Base-by-base conservation (phyloP, 306 rosid species). In the Sicyos baderoa region DNA sequence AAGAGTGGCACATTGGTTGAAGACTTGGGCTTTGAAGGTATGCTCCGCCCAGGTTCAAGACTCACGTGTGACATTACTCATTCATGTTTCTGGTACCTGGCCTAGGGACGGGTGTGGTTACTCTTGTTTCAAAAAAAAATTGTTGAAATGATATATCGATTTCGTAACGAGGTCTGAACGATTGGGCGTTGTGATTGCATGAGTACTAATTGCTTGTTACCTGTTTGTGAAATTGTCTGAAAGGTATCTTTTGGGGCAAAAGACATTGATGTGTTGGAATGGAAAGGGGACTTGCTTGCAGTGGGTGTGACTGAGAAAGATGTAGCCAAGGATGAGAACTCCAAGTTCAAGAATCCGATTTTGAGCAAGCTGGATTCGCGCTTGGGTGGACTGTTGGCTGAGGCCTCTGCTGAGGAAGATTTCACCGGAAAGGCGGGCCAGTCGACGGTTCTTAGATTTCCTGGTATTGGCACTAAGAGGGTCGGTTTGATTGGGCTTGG, bases 281-380 rank as follows among this genome's bases (percentile, higher is more conserved):
- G 99, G 99, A 83, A 86, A 60, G 99, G 99, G 47, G 99, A 93
- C 74, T 82, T 93, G 45, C 84, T 93, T n/a, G 95, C 97, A 0
- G 96, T 93, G 37, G 99, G 90, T 14, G 99, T 93, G n/a, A 85
- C 91, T 0, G 99, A 85, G 84, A 90, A 93, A 73, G 99, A 93
- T 63, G 22, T 88, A 63, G 71, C 67, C 0, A 93, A 81, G 75
- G 94, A 88, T 76, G 83, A 75, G 47, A 84, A 86, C 47, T 86
- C 83, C 10, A 85, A 77, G 61, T 93, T 85, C 68, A 83, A 82
- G 78, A 93, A 93, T 85, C 76, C 76, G 62, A 80, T 90, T 70
- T 75, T 93, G 84, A 85, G 77, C 74, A 86, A 90, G 79, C 81
- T 93, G 52, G 99, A 93, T 81, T 81, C 81, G 0, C 82, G 72